These are phyloP conservation scores for Cadophora malorum DNA, from an alignment of 2,329 filamentous ascomycete species.

Conservation along the genomic window DNA sequence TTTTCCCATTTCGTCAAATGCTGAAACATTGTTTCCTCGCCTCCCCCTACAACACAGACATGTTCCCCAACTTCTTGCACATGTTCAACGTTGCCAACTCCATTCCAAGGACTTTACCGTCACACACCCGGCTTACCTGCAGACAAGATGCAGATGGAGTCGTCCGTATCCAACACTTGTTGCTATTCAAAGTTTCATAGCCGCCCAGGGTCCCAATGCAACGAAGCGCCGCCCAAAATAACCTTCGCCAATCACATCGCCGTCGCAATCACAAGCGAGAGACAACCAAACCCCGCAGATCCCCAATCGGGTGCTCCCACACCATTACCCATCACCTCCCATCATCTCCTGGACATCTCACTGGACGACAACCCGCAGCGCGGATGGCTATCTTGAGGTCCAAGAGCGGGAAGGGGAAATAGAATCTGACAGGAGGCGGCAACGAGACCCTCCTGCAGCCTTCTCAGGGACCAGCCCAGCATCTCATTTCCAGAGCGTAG, in stretches of 20 bases:
- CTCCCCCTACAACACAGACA: neutral
- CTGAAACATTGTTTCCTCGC: neutral
- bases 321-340: slow-evolving; percentile 10
- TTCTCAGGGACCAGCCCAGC: slow-evolving; percentile 11
- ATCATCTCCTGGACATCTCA: slow-evolving; percentile 20
- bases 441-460: slow-evolving; percentile 30
- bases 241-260: slow-evolving; percentile 23
- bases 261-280: slow-evolving; percentile 20
- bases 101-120: neutral
- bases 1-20: neutral
- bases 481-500: neutral
- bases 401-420: slow-evolving; percentile 24
- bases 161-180: slow-evolving; percentile 1
- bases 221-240: slow-evolving; percentile 34
- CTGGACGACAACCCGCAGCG: slow-evolving; percentile 23
- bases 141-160: neutral
- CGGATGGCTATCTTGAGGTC: slow-evolving; percentile 28
- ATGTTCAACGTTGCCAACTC: neutral
- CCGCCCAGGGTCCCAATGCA: slow-evolving; percentile 28
- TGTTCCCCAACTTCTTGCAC: neutral
- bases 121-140: slow-evolving; percentile 14
- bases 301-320: slow-evolving; percentile 16
- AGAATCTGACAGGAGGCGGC: slow-evolving; percentile 38
- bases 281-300: neutral
- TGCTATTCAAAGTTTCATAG: slow-evolving; percentile 34